Percentiles rank a stretch among this genome's conserved stretches.
Conservation (phyloP, 2,329 filamentous ascomycete genomes). For the Emmonsia crescens region DNA sequence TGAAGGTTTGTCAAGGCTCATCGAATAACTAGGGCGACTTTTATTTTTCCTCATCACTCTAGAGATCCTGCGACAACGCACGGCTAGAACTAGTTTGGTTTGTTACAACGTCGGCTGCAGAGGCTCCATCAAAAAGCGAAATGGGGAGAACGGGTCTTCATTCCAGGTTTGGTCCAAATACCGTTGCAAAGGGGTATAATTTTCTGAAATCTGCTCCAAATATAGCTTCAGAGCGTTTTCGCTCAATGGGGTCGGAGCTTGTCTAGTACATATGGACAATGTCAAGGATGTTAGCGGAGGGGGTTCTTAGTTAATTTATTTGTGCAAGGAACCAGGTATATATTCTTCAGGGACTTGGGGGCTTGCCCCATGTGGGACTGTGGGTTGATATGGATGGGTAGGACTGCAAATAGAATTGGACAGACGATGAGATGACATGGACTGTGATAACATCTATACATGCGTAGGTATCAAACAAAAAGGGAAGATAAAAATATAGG, state of each 20-base stretch:
- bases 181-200: background rate
- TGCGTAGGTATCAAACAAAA: too few species aligned
- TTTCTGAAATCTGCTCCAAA: background rate
- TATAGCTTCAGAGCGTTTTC: background rate
- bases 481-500: too few species aligned
- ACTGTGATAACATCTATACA: too few species aligned
- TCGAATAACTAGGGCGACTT: too few species aligned
- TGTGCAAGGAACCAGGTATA: too few species aligned
- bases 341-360: too few species aligned
- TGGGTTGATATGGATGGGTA: background rate
- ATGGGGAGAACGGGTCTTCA: background rate
- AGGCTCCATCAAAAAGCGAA: background rate
- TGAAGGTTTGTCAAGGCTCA: too few species aligned
- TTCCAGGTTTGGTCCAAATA: background rate
- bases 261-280: background rate
- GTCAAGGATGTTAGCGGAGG: background rate
- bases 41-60: too few species aligned
- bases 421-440: too few species aligned
- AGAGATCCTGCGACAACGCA: too few species aligned
- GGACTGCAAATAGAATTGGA: too few species aligned
- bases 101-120: background rate
- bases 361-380: background rate
- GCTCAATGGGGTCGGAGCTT: background rate
- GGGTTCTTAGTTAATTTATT: background rate
- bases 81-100: too few species aligned